Evolutionary conservation across 75 land plant genomes (phyloP), one percentile per base, ranked within the genome.

Genomic region (Picea glauca): DNA sequence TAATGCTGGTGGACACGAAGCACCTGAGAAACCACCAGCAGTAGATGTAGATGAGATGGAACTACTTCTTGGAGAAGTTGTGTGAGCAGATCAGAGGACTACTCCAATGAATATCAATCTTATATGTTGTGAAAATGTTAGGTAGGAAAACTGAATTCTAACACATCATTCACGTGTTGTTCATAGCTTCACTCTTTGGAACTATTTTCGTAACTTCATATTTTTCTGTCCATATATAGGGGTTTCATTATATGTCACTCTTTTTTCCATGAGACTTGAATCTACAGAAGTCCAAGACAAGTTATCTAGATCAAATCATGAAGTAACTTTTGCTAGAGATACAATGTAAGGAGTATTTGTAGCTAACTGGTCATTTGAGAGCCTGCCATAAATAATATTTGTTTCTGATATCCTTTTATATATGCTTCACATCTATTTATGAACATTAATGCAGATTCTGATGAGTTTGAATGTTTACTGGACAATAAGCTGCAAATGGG

Each of bases 11-110:
- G 82, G 15, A 43, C 77, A 14, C 58, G 40, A 79, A 79, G 74
- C 31, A 31, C 1, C 57, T 15, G 58, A 83, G 35, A 78, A 60
- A 78, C 77, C 32, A 46, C 60, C 77, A 26, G 78, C 61, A 43
- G 87, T 83, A 23, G 87, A 85, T 59, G 87, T 83, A 35, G 87
- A 85, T 59, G 87, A 85, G 62, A 85, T 85, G 87, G 87, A 85
- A 62, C 74, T 72, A 26, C 73, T 85, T 32, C 81, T 85, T 43
- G 87, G 78, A 58, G 87, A 83, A 46, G 85, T 81, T 5, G 50
- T 83, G 72, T 85, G 81, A 83, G 35, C 17, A 75, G 23, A 18
- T 35, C 35, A 38, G 72, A 68, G 17, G 15, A 7, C 31, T 5
- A 7, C 31, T 21, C 40, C 21, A 7, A 20, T 68, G 72, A 38